A percentile compares a stretch with the other conserved stretches of the same genome.
Evolutionary conservation across 2,329 filamentous ascomycete species (phyloP).

Genomic region (Penicillium sp.): DNA sequence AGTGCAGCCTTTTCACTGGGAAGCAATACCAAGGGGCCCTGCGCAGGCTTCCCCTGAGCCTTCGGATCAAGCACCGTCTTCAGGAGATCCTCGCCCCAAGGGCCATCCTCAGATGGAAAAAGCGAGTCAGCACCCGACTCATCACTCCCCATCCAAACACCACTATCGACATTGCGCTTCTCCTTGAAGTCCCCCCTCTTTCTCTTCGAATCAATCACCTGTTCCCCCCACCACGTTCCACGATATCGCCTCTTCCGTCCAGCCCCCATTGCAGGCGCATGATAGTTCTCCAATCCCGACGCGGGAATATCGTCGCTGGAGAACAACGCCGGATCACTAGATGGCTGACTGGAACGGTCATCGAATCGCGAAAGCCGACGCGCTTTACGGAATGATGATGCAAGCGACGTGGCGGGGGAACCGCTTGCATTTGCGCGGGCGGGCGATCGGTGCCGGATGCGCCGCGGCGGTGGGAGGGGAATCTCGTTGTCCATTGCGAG

Average conservation of each 20-base stretch:
- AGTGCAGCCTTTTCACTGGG: not conserved
- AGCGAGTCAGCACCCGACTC: constrained; percentile 37
- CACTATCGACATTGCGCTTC: constrained; percentile 47
- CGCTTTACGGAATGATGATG: constrained; percentile 24
- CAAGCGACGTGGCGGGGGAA: constrained; percentile 14
- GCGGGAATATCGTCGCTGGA: constrained; percentile 50
- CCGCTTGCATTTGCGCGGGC: constrained; percentile 12
- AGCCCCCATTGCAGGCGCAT: constrained; percentile 21
- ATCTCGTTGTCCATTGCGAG: constrained; percentile 39
- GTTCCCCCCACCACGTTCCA: constrained; percentile 48
- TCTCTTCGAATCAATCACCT: constrained; percentile 36
- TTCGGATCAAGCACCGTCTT: constrained; percentile 25
- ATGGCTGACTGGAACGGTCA: constrained; percentile 40
- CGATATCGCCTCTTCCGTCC: constrained; percentile 43
- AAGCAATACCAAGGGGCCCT: not conserved
- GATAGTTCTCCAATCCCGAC: constrained; percentile 47
- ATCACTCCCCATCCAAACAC: constrained; percentile 51
- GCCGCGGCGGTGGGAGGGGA: constrained; percentile 40
- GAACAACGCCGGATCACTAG: constrained; percentile 48
- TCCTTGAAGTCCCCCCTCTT: constrained; percentile 46
- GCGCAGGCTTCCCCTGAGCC: not conserved
- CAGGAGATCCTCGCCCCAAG: constrained; percentile 41
- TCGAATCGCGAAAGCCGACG: constrained; percentile 33
- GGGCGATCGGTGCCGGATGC: constrained; percentile 37
- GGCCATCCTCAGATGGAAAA: constrained; percentile 37